Conservation (phyloP, 2,329 filamentous ascomycete species). For the Pezicula carpinea region DNA sequence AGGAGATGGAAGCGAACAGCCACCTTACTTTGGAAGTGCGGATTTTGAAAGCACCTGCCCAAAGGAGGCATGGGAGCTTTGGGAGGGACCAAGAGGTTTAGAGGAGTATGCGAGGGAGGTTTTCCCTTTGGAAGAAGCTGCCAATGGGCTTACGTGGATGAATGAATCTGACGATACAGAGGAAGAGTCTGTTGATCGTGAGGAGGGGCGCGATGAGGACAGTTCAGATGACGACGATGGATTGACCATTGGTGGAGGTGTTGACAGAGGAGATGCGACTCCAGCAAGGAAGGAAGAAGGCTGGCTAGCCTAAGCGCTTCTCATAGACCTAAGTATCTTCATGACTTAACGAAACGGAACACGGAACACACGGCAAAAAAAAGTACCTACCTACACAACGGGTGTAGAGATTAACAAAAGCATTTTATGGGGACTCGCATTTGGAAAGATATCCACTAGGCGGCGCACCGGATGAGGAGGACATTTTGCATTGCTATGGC, state of each 20-base stretch:
- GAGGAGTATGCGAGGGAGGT: slow-evolving; percentile 95
- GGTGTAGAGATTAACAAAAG: neutral
- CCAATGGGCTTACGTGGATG: slow-evolving; percentile 96
- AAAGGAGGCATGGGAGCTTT: slow-evolving; percentile 71
- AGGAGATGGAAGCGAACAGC: slow-evolving; percentile 44
- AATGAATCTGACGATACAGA: slow-evolving; percentile 40
- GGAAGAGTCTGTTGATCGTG: slow-evolving; percentile 15
- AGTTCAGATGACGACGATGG: slow-evolving; percentile 48
- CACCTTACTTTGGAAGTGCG: slow-evolving; percentile 57
- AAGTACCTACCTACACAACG: too few relatives aligned
- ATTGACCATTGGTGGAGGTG: slow-evolving; percentile 23
- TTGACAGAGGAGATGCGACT: slow-evolving; percentile 16
- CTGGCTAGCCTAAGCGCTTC: slow-evolving; percentile 24
- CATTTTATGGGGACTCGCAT: neutral
- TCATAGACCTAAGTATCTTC: neutral
- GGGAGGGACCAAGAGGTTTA: slow-evolving; percentile 86
- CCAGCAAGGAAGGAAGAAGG: slow-evolving; percentile 26
- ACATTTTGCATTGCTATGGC: too few relatives aligned
- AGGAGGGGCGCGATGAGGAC: slow-evolving; percentile 36
- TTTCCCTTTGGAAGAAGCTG: slow-evolving; percentile 89
- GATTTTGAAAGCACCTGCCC: slow-evolving; percentile 62
- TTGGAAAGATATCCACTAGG: neutral
- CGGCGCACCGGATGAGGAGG: too few relatives aligned
- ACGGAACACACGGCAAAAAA: neutral
- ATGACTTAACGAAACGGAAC: neutral